These are phyloP conservation scores for Chamaecrista fasciculata DNA, from an alignment of 306 rosid genomes.

Conservation along the genomic window DNA sequence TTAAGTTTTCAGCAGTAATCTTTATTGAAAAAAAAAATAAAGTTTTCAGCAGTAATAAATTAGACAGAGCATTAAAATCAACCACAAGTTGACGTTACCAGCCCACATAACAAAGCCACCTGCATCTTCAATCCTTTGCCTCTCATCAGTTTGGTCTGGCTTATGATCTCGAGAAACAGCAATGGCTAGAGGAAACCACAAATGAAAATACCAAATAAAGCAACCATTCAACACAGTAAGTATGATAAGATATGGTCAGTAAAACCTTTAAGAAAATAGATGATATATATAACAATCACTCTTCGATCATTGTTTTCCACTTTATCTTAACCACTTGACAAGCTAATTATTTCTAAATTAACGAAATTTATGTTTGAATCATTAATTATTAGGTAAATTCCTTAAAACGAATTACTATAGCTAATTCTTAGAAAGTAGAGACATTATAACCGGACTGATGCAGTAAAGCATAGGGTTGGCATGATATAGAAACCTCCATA, in stretches of 20 bases:
- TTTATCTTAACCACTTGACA: no score
- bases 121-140: slow-evolving; percentile 90
- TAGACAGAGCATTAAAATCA: neutral
- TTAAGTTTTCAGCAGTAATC: slow-evolving; percentile 5
- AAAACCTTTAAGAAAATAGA: no score
- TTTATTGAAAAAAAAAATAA: no score
- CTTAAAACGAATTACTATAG: no score
- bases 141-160: slow-evolving; percentile 97
- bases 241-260: slow-evolving; percentile 7
- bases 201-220: slow-evolving; percentile 1
- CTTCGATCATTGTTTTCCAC: no score
- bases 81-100: slow-evolving; percentile 43
- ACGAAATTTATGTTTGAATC: no score
- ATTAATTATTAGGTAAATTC: no score
- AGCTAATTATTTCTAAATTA: no score
- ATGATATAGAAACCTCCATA: neutral
- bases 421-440: neutral
- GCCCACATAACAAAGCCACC: slow-evolving; percentile 99
- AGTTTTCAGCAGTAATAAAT: slow-evolving; percentile 14
- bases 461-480: neutral
- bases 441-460: neutral
- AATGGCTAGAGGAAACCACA: slow-evolving; percentile 59
- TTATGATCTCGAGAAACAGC: slow-evolving; percentile 98
- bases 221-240: slow-evolving; percentile 10
- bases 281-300: no score